Conservation (phyloP, 345 rosid species). For the Psidium friedrichsthalianum region DNA sequence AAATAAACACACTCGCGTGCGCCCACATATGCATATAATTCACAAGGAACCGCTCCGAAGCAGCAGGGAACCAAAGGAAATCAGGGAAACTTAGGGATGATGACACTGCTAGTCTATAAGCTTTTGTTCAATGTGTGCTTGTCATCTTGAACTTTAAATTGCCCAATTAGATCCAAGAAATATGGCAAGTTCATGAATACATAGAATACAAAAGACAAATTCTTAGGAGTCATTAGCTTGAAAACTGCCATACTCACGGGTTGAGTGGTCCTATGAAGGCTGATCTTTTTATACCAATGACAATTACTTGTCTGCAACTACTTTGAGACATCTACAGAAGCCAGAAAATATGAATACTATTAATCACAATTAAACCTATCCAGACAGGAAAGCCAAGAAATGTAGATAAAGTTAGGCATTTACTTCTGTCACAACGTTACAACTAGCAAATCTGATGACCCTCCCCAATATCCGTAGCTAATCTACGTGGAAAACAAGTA, state of each 20-base stretch:
- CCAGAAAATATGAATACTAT: background rate
- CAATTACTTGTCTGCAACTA: background rate
- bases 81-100: background rate
- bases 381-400: background rate
- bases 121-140: background rate
- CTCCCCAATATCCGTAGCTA: conserved; percentile 1
- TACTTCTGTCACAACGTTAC: background rate
- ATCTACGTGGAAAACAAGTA: background rate
- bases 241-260: background rate
- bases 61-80: background rate
- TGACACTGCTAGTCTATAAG: background rate
- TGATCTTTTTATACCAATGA: background rate
- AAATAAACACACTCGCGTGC: background rate
- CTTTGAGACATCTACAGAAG: background rate
- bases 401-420: background rate
- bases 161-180: background rate
- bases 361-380: background rate
- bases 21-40: background rate
- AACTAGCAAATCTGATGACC: background rate
- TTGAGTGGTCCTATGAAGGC: background rate
- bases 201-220: background rate
- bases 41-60: background rate
- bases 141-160: background rate
- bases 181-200: background rate
- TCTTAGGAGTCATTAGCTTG: background rate